Percentiles rank a stretch among this genome's conserved stretches.
These are phyloP conservation scores for Mangifera indica DNA, from an alignment of 345 rosid genomes.

Conservation along the genomic window DNA sequence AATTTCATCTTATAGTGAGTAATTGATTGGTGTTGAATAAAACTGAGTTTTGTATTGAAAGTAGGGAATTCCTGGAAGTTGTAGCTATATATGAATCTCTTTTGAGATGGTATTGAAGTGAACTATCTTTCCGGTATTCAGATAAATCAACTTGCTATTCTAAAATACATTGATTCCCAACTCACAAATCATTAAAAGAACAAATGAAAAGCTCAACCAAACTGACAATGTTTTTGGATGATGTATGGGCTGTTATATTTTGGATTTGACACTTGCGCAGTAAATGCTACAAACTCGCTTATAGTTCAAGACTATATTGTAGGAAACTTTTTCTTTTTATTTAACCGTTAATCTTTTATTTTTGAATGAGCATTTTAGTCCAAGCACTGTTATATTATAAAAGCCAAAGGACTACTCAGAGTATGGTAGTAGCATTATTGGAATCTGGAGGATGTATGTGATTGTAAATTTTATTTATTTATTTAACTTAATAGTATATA, in stretches of 20 bases:
- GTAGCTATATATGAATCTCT: not conserved
- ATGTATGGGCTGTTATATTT: too few species aligned
- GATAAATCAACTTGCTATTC: too few species aligned
- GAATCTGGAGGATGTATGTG: not conserved
- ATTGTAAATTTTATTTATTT: not conserved
- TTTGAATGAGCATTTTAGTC: not conserved
- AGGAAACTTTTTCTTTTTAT: not conserved
- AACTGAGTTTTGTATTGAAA: slow-evolving; percentile 16
- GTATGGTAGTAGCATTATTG: not conserved
- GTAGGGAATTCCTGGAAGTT: slow-evolving; percentile 14
- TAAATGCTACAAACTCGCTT: not conserved
- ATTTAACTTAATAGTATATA: not conserved
- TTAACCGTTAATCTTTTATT: not conserved
- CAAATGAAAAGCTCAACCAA: too few species aligned
- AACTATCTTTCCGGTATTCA: too few species aligned
- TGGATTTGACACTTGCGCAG: too few species aligned
- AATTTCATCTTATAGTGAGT: not conserved
- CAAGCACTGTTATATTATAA: too few species aligned
- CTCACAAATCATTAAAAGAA: too few species aligned
- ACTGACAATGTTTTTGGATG: too few species aligned
- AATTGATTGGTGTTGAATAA: not conserved
- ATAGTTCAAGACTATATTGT: not conserved
- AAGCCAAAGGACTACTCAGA: not conserved
- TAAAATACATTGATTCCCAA: too few species aligned
- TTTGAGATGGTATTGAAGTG: not conserved